Conservation (phyloP, 371 early-diverging fungal species). For the Amoeboaphelidium occidentale region DNA sequence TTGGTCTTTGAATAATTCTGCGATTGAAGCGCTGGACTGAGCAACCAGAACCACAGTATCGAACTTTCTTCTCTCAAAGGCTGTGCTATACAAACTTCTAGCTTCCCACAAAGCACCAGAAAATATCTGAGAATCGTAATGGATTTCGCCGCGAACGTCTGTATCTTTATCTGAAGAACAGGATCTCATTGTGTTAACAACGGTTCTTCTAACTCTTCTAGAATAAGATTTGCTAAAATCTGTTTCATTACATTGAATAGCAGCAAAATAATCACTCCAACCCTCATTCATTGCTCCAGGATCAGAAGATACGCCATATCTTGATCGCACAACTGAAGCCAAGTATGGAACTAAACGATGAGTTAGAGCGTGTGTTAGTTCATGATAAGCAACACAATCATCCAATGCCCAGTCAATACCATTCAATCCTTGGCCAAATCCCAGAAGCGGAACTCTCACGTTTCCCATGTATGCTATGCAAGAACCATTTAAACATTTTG, state of each 20-base stretch:
- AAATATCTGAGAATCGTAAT: constrained; percentile 6
- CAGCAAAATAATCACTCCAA: constrained; percentile 14
- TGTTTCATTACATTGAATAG: constrained; percentile 8
- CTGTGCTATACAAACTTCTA: constrained; percentile 3
- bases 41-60: constrained; percentile 8
- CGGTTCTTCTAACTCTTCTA: constrained; percentile 5
- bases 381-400: constrained; percentile 10
- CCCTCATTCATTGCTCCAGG: constrained; percentile 14
- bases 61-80: constrained; percentile 4
- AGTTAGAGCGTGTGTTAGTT: constrained; percentile 10
- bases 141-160: constrained; percentile 7
- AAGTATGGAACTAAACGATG: constrained; percentile 9
- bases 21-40: constrained; percentile 5
- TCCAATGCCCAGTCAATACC: constrained; percentile 11
- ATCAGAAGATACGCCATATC: constrained; percentile 7
- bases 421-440: too few species aligned
- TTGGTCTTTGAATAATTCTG: constrained; percentile 9
- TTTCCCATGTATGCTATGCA: too few species aligned
- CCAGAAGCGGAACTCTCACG: too few species aligned
- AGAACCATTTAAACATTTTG: too few species aligned
- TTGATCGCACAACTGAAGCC: constrained; percentile 6
- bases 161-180: constrained; percentile 8
- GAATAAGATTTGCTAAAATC: constrained; percentile 10
- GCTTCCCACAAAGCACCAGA: constrained; percentile 9
- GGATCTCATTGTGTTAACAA: constrained; percentile 10